Conservation (phyloP, 208 protist species). For the Acanthamoeba rhysodes region DNA sequence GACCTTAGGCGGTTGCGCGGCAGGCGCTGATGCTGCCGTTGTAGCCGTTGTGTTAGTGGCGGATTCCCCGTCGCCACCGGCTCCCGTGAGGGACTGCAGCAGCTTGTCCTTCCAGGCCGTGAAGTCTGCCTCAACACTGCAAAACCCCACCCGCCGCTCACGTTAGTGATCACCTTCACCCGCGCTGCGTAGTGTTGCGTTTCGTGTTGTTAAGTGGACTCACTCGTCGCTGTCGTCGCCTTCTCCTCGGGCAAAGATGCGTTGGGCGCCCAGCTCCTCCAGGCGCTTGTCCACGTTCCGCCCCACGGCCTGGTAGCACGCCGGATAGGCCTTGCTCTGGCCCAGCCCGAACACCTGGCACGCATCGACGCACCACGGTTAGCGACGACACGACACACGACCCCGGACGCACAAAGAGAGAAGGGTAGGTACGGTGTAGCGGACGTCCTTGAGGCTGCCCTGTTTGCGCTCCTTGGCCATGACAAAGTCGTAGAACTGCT, state of each 20-base stretch:
- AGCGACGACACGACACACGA: background rate
- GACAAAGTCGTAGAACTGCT: slow-evolving; percentile 88
- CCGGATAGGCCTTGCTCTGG: slow-evolving; percentile 94
- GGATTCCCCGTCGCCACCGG: background rate
- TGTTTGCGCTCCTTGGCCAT: slow-evolving; percentile 18
- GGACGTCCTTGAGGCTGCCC: slow-evolving; percentile 84
- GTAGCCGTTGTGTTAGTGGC: background rate
- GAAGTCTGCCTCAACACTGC: slow-evolving; percentile 90
- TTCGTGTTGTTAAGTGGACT: background rate
- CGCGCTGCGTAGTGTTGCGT: background rate
- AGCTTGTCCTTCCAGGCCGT: slow-evolving; percentile 86
- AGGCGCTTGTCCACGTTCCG: slow-evolving; percentile 85
- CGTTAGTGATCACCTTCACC: background rate
- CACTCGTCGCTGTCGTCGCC: slow-evolving; percentile 89
- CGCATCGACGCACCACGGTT: background rate
- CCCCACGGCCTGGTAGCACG: slow-evolving; percentile 93
- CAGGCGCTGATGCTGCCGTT: background rate
- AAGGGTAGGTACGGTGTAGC: slow-evolving; percentile 86
- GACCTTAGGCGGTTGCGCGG: background rate
- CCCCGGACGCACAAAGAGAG: background rate
- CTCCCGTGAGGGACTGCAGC: background rate
- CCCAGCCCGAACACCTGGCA: slow-evolving; percentile 94
- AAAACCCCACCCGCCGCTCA: background rate
- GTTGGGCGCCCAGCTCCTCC: slow-evolving; percentile 82
- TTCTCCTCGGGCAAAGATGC: slow-evolving; percentile 83